Evolutionary conservation across 1,139 yeast species (phyloP).

Genomic region (Suhomyces guaymorum): DNA sequence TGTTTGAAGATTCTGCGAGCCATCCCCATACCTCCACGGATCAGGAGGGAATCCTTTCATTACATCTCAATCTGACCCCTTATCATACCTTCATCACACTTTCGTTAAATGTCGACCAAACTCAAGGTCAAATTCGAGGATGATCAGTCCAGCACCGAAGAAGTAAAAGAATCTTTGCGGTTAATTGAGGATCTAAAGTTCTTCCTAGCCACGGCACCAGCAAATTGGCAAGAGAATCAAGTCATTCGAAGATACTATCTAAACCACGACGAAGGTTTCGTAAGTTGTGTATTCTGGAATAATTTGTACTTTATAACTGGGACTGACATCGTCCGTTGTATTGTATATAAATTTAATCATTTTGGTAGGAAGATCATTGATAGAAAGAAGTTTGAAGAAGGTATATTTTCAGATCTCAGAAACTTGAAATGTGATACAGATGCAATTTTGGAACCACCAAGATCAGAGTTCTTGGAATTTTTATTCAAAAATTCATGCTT

Average conservation of each 20-base stretch:
- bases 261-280: constrained; percentile 87
- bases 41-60: constrained; percentile 1
- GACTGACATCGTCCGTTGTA: constrained; percentile 91
- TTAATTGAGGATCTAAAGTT: constrained; percentile 76
- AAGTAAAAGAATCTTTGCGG: constrained; percentile 54
- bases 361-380: constrained; percentile 85
- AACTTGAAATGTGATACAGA: constrained; percentile 84
- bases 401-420: constrained; percentile 87
- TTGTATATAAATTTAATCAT: constrained; percentile 84
- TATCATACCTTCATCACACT: constrained; percentile 2
- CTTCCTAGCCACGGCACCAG: constrained; percentile 90
- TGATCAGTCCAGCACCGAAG: constrained; percentile 18
- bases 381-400: constrained; percentile 94
- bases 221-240: constrained; percentile 89
- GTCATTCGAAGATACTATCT: constrained; percentile 82
- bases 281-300: constrained; percentile 92
- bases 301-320: constrained; percentile 90
- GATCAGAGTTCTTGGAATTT: constrained; percentile 82
- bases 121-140: constrained; percentile 12
- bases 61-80: constrained; percentile 2
- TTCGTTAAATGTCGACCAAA: constrained; percentile 11
- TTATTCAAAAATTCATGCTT: constrained; percentile 84
- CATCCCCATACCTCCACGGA: no score
- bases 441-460: constrained; percentile 86
- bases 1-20: neutral